phyloP scores from a whole-genome alignment of 305 asterid genomes.

The Fraxinus platypoda region DNA sequence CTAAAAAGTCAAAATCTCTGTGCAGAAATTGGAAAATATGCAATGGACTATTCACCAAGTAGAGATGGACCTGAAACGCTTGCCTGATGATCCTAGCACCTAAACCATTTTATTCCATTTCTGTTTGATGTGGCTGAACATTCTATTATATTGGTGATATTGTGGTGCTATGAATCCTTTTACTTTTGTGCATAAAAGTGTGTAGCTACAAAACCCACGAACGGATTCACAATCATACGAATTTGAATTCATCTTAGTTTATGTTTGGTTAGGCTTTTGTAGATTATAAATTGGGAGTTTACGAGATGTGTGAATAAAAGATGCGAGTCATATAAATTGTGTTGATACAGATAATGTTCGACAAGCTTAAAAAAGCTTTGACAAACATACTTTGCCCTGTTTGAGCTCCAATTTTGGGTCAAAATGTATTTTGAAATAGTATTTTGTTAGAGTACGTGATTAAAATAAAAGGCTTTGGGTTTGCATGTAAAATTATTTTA shows the following conservation, averaged over 20 bases:
- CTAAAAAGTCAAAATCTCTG: not conserved
- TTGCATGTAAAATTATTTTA: too few relatives aligned
- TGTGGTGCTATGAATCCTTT: not conserved
- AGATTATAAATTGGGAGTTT: not conserved
- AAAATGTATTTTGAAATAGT: too few relatives aligned
- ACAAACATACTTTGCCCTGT: too few relatives aligned
- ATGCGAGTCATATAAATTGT: not conserved
- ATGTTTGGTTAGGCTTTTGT: not conserved
- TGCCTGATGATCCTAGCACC: conserved; percentile 56
- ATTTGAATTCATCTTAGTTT: not conserved
- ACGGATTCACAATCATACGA: not conserved
- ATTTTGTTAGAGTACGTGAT: too few relatives aligned
- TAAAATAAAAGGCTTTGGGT: too few relatives aligned
- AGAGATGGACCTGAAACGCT: conserved; percentile 87
- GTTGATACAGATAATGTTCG: not conserved
- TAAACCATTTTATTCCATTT: conserved; percentile 20
- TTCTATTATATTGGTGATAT: not conserved
- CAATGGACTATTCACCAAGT: conserved; percentile 97
- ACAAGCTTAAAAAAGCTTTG: not conserved
- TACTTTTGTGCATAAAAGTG: not conserved
- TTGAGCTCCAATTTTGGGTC: too few relatives aligned
- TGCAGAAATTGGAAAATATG: conserved; percentile 92
- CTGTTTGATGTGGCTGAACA: not conserved
- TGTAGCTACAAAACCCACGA: not conserved
- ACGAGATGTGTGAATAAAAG: not conserved